Evolutionary conservation across 2,329 filamentous ascomycete species (phyloP).

Genomic region (Cytospora paraplurivora): DNA sequence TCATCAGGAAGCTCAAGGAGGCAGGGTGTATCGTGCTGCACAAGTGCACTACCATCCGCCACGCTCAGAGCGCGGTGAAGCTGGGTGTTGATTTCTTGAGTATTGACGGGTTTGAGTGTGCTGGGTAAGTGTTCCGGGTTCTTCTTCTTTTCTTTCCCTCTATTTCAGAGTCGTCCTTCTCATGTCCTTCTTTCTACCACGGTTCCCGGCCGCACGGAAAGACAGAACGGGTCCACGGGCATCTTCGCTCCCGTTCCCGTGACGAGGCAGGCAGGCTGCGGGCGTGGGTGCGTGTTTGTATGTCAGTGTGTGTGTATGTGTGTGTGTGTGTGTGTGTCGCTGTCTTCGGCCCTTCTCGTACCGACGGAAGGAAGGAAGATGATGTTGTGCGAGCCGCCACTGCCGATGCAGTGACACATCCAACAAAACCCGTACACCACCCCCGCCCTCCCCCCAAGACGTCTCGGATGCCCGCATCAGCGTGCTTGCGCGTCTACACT

Average conservation of each 20-base stretch:
- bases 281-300: not conserved
- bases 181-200: not conserved
- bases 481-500: not conserved
- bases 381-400: conserved; percentile 7
- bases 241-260: conserved; percentile 17
- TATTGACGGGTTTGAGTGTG: conserved; percentile 98
- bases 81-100: conserved; percentile 95
- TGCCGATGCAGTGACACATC: conserved; percentile 4
- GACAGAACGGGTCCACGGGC: conserved; percentile 5
- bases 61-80: conserved; percentile 88
- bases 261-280: conserved; percentile 18
- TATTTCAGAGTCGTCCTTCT: conserved; percentile 17
- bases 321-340: conserved; percentile 4
- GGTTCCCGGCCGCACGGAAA: conserved; percentile 10
- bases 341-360: conserved; percentile 1
- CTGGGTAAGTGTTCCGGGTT: conserved; percentile 50
- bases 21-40: conserved; percentile 80
- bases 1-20: conserved; percentile 86
- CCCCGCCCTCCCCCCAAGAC: not conserved
- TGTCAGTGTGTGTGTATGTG: not conserved
- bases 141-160: conserved; percentile 10
- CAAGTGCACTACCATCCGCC: conserved; percentile 93
- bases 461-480: not conserved
- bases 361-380: not conserved
- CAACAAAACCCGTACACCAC: too few relatives aligned